Conservation (phyloP, 805 yeast genomes). For the Candida succiphila region DNA sequence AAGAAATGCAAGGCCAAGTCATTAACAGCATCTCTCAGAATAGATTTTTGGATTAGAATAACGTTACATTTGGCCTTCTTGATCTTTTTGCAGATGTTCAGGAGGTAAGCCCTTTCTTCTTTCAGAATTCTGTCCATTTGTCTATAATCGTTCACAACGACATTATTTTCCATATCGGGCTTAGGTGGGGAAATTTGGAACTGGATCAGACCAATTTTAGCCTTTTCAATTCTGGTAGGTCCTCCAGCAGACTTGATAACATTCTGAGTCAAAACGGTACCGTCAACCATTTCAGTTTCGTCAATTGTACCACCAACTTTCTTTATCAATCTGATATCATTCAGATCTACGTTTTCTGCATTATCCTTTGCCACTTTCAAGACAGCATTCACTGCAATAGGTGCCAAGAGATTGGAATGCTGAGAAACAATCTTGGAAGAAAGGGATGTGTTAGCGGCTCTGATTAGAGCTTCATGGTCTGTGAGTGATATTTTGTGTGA, state of each 20-base stretch:
- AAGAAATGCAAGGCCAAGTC: slow-evolving; percentile 92
- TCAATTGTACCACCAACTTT: slow-evolving; percentile 97
- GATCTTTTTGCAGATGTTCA: slow-evolving; percentile 91
- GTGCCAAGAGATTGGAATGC: slow-evolving; percentile 76
- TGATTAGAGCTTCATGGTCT: slow-evolving; percentile 74
- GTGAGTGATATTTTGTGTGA: slow-evolving; percentile 66
- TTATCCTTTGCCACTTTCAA: slow-evolving; percentile 44
- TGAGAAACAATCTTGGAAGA: slow-evolving; percentile 95
- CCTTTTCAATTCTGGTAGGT: slow-evolving; percentile 90
- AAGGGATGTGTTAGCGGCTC: slow-evolving; percentile 92
- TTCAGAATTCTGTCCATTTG: slow-evolving; percentile 98
- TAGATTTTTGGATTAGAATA: slow-evolving; percentile 82
- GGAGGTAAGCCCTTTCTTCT: slow-evolving; percentile 92
- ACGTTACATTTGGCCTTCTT: slow-evolving; percentile 96
- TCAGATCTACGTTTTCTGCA: slow-evolving; percentile 69
- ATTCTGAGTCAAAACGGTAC: slow-evolving; percentile 87
- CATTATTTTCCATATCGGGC: slow-evolving; percentile 96
- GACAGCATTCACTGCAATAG: slow-evolving; percentile 91
- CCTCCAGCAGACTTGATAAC: slow-evolving; percentile 91
- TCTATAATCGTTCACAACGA: slow-evolving; percentile 94
- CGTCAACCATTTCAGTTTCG: slow-evolving; percentile 87
- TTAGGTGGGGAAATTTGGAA: slow-evolving; percentile 95
- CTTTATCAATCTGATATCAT: slow-evolving; percentile 81
- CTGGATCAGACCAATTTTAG: slow-evolving; percentile 81
- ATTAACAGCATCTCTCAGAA: slow-evolving; percentile 88